These are phyloP conservation scores for Bimuria novae-zelandiae DNA, from an alignment of 2,329 filamentous ascomycete genomes.

Conservation along the genomic window DNA sequence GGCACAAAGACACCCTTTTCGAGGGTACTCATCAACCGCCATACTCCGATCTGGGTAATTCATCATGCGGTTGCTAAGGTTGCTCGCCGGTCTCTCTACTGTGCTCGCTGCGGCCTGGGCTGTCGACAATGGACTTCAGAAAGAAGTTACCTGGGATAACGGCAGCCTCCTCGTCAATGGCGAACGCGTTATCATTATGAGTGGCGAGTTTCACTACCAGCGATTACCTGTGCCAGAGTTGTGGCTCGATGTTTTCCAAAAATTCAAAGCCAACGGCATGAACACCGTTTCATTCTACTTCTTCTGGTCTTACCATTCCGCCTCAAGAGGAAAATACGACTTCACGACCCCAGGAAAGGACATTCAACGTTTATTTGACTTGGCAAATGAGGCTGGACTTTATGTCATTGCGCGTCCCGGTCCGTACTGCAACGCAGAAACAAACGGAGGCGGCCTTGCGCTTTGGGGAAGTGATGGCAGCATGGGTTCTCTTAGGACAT, in stretches of 20 bases:
- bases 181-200: conserved; percentile 54
- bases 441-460: conserved; percentile 53
- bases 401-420: conserved; percentile 58
- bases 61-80: neutral
- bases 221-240: conserved; percentile 59
- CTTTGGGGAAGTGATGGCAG: conserved; percentile 55
- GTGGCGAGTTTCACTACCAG: conserved; percentile 60
- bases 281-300: conserved; percentile 58
- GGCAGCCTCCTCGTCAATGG: conserved; percentile 58
- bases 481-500: conserved; percentile 50
- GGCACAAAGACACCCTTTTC: neutral
- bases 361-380: conserved; percentile 56
- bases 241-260: conserved; percentile 61
- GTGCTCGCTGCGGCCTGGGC: conserved; percentile 17
- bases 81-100: conserved; percentile 2
- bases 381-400: conserved; percentile 57
- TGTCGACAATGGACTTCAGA: conserved; percentile 35
- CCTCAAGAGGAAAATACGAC: conserved; percentile 52
- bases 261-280: conserved; percentile 58
- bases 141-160: conserved; percentile 56
- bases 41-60: neutral
- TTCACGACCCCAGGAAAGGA: conserved; percentile 58
- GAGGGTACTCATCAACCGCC: neutral
- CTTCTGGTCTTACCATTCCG: conserved; percentile 57
- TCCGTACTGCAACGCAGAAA: conserved; percentile 59